Base-by-base conservation (phyloP, 1,284 basidiomycete genomes). In the Ceratorhiza oryzae-sativae region DNA sequence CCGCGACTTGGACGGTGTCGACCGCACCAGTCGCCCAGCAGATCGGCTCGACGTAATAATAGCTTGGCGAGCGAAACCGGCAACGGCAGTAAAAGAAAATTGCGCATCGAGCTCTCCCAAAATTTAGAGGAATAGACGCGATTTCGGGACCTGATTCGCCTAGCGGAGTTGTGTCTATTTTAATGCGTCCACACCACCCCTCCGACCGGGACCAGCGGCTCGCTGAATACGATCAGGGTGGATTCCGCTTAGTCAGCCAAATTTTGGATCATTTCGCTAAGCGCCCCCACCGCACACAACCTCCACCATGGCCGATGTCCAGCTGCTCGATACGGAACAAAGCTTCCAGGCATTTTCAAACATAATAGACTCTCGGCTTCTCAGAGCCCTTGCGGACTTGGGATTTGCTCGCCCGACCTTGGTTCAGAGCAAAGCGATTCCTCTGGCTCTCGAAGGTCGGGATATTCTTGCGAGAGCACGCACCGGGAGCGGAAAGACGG, bases 401-500 rank as follows among this genome's bases (percentile, higher is more conserved):
- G 90, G 91, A 34, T 95, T 93, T 78, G 87, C 90, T n/a, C 85
- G 86, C 34, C 93, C 93, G 0, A 95, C 93, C 0, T 84, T 90
- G 23, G 89, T 95, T 2, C 93, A 95, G 79, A 84, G 85, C 5
- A 92, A 91, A 79, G 88, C 89, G 0, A 93, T 97, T 63, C 94
- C 94, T 4, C 85, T 95, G 27, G 94, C 93, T 0, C 86, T 99
- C 32, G 93, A 96, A 80, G 90, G 92, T 75, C 88, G 90, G 61
- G 97, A 99, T 81, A 92, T 99, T 68, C 87, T 99, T 27, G 97
- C 96, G 4, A 86, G 94, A 39, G 96, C 97, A 2, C 87, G 94
- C 42, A 99, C 97, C 0, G 97, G 97, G 13, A 95, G 93, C 72
- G 97, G 97, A 56, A 99, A 99, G 84, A 99, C 97, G 0, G 93